Evolutionary conservation across 2,329 filamentous ascomycete species (phyloP).

Genomic region (Drechmeria coniospora): DNA sequence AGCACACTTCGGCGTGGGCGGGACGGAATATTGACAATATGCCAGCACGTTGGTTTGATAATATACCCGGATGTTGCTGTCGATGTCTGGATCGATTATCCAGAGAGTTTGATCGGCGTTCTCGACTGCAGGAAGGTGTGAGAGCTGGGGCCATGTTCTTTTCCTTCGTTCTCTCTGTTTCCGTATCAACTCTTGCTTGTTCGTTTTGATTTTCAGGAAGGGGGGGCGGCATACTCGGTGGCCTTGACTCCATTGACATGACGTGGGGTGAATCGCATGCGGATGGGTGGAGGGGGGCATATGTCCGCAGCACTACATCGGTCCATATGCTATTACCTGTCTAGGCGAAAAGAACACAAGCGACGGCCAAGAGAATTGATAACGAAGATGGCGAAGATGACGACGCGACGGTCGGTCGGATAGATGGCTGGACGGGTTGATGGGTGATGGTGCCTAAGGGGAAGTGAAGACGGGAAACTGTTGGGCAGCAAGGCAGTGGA

Average conservation of each 20-base stretch:
- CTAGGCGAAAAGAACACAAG: slow-evolving; percentile 3
- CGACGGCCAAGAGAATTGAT: slow-evolving; percentile 6
- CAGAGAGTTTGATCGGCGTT: slow-evolving; percentile 2
- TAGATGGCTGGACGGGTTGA: not conserved
- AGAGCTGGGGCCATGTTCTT: slow-evolving; percentile 1
- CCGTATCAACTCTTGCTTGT: not conserved
- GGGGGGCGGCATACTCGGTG: not conserved
- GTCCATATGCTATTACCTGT: slow-evolving; percentile 4
- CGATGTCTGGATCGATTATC: slow-evolving; percentile 5
- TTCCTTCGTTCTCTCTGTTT: slow-evolving; percentile 3
- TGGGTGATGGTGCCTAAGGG: not conserved
- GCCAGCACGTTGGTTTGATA: slow-evolving; percentile 4
- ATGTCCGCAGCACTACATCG: slow-evolving; percentile 1
- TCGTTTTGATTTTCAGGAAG: slow-evolving; percentile 1
- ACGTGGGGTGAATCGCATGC: too few relatives aligned
- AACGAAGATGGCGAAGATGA: slow-evolving; percentile 5
- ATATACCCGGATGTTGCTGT: slow-evolving; percentile 9
- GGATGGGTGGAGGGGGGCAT: not conserved
- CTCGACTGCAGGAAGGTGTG: too few relatives aligned
- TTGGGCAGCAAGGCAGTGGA: not conserved
- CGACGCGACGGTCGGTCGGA: slow-evolving; percentile 1
- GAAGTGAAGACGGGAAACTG: not conserved
- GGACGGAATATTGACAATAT: slow-evolving; percentile 4
- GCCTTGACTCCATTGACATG: too few relatives aligned
- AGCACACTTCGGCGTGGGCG: not conserved